Evolutionary conservation across 495 filamentous ascomycete genomes (phyloP).

Genomic region (Talaromyces adpressus): DNA sequence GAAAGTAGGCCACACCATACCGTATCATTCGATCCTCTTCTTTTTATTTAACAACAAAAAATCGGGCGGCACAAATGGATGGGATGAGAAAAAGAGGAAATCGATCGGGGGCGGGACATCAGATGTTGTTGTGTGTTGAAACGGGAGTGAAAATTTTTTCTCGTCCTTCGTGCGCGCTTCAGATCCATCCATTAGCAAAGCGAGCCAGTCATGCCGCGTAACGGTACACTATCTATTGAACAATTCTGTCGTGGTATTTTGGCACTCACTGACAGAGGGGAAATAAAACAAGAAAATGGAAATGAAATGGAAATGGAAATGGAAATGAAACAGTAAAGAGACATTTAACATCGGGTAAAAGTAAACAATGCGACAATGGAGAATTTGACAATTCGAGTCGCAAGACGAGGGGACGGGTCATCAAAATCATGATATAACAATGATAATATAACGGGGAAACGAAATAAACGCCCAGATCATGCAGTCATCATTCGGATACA

Average conservation of each 20-base stretch:
- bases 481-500: constrained; percentile 13
- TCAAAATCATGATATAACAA: constrained; percentile 1
- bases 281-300: too few relatives aligned
- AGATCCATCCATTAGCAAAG: neutral
- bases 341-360: neutral
- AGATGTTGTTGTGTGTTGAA: neutral
- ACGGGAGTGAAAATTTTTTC: constrained; percentile 1
- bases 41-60: neutral
- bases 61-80: neutral
- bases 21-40: neutral
- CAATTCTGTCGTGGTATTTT: neutral
- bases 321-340: neutral
- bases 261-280: neutral
- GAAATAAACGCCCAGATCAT: constrained; percentile 17
- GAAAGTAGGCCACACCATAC: constrained; percentile 9
- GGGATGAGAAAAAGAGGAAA: neutral
- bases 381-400: neutral
- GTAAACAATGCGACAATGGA: neutral
- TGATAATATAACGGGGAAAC: neutral
- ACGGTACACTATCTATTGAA: constrained; percentile 6
- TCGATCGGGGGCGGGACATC: neutral
- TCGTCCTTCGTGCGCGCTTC: neutral
- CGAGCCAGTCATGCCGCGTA: neutral
- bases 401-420: neutral
- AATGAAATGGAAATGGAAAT: neutral